Conservation (phyloP, 78 protist genomes). For the Diacronema lutheri region DNA sequence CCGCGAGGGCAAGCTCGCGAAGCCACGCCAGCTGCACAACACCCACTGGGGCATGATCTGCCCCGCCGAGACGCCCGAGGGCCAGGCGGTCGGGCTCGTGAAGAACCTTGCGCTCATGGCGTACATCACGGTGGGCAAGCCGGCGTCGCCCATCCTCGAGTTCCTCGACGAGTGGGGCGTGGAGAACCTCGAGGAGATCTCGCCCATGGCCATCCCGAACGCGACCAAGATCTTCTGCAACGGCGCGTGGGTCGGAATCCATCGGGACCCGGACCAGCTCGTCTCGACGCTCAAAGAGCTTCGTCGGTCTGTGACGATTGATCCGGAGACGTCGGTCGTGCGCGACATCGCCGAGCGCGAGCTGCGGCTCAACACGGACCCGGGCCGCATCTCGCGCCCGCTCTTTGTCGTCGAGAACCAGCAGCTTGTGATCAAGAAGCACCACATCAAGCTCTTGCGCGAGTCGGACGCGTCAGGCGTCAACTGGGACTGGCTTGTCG, state of each 20-base stretch:
- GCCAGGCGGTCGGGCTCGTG: conserved; percentile 86
- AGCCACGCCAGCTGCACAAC: conserved; percentile 96
- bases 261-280: conserved; percentile 74
- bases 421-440: conserved; percentile 41
- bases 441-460: conserved; percentile 47
- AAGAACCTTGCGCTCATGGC: conserved; percentile 97
- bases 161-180: conserved; percentile 66
- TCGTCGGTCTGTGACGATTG: conserved; percentile 59
- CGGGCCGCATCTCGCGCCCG: conserved; percentile 96
- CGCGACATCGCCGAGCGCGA: conserved; percentile 85
- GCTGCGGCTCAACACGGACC: conserved; percentile 80
- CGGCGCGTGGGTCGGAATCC: conserved; percentile 97
- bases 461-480: background rate
- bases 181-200: conserved; percentile 67
- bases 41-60: conserved; percentile 99
- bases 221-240: conserved; percentile 95
- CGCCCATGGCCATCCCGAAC: conserved; percentile 30
- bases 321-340: conserved; percentile 72
- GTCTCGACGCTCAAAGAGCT: conserved; percentile 63
- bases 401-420: conserved; percentile 87
- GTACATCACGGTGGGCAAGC: conserved; percentile 83
- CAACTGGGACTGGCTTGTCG: conserved; percentile 65
- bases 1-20: conserved; percentile 86
- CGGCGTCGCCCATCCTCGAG: conserved; percentile 43
- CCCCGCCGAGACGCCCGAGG: conserved; percentile 98